Conservation (phyloP, 768 basidiomycete species). For the Suillus tomentosus region DNA sequence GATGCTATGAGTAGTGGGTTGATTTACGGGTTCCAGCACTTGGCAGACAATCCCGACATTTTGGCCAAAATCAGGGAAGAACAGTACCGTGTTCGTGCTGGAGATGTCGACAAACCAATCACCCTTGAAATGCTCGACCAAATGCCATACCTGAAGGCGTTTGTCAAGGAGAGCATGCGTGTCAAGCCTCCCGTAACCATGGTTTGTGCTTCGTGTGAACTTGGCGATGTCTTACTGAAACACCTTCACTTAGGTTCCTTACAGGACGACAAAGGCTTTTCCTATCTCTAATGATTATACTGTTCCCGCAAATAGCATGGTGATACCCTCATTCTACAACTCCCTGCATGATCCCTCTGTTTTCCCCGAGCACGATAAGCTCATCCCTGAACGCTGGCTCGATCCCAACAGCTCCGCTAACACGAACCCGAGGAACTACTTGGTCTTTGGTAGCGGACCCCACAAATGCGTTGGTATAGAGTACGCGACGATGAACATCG, state of each 20-base stretch:
- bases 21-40: constrained; percentile 95
- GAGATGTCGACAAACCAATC: constrained; percentile 72
- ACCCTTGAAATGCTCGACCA: constrained; percentile 89
- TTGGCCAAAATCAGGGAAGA: constrained; percentile 89
- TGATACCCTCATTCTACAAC: constrained; percentile 92
- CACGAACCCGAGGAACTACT: constrained; percentile 89
- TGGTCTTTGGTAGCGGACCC: constrained; percentile 93
- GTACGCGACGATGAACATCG: constrained; percentile 92
- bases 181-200: constrained; percentile 94
- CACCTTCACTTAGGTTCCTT: constrained; percentile 72
- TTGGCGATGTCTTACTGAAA: constrained; percentile 12
- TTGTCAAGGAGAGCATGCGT: constrained; percentile 92
- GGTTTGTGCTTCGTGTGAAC: constrained; percentile 46
- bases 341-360: constrained; percentile 88
- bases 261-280: constrained; percentile 86
- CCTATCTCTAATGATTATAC: constrained; percentile 91
- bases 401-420: constrained; percentile 78
- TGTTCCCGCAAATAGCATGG: constrained; percentile 88
- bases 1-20: constrained; percentile 98
- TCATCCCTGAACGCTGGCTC: constrained; percentile 92
- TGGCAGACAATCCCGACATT: constrained; percentile 89
- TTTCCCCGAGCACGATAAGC: constrained; percentile 83
- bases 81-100: constrained; percentile 80
- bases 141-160: constrained; percentile 91
- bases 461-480: constrained; percentile 92